phyloP scores from a whole-genome alignment of 495 filamentous ascomycete genomes.

The Talaromyces liani region DNA sequence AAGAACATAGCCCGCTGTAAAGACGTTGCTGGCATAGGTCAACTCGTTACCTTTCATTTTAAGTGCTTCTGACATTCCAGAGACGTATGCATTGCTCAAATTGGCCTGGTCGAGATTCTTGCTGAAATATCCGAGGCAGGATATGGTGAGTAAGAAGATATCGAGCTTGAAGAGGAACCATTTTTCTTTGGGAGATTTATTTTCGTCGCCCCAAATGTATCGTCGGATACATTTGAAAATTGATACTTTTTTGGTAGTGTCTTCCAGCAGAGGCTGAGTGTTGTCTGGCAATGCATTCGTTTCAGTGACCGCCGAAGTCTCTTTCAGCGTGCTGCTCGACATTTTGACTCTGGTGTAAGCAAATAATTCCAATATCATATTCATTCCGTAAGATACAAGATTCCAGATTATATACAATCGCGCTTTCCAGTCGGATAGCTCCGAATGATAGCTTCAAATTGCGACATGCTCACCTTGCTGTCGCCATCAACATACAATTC shows the following conservation, averaged over 20 bases:
- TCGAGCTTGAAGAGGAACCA: slow-evolving; percentile 21
- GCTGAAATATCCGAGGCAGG: slow-evolving; percentile 22
- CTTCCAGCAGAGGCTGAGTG: neutral
- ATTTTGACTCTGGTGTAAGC: neutral
- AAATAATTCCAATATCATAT: neutral
- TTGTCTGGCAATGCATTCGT: neutral
- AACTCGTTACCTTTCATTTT: slow-evolving; percentile 36
- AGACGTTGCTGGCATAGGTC: slow-evolving; percentile 16
- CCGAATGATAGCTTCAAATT: neutral
- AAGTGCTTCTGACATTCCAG: slow-evolving; percentile 47
- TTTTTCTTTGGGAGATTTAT: slow-evolving; percentile 11
- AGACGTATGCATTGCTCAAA: slow-evolving; percentile 31
- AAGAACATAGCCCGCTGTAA: slow-evolving; percentile 12
- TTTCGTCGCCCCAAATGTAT: slow-evolving; percentile 11
- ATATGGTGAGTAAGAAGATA: slow-evolving; percentile 17
- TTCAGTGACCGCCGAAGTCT: neutral
- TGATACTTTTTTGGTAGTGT: slow-evolving; percentile 1
- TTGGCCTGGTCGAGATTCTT: slow-evolving; percentile 28
- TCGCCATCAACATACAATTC: neutral
- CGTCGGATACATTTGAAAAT: neutral
- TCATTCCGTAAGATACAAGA: neutral
- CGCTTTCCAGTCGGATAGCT: neutral
- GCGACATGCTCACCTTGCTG: neutral
- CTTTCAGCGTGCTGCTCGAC: neutral
- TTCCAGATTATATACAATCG: neutral